Evolutionary conservation across 305 asterid species (phyloP).

Genomic region (Vinca major): DNA sequence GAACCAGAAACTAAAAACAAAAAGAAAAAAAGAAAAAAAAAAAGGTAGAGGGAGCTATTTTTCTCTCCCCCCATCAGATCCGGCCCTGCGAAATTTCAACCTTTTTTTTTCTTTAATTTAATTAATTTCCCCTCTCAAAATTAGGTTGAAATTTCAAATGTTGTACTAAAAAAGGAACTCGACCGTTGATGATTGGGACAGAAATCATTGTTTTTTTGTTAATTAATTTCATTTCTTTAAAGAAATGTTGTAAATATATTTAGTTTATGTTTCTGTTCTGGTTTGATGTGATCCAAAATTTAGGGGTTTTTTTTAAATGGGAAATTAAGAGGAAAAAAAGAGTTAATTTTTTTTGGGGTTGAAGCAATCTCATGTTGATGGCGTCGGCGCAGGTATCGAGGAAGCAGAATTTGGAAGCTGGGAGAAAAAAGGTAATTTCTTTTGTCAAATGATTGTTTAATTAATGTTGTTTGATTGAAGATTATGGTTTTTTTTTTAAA

Average conservation of each 20-base stretch:
- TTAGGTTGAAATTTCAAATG: conserved; percentile 2
- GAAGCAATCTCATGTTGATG: conserved; percentile 26
- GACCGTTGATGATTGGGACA: neutral
- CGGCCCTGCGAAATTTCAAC: conserved; percentile 1
- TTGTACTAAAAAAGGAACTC: neutral
- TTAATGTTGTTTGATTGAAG: neutral
- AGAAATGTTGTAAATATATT: neutral
- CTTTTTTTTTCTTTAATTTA: neutral
- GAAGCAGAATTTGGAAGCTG: conserved; percentile 91
- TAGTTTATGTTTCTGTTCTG: neutral
- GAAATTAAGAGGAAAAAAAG: neutral
- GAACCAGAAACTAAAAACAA: neutral
- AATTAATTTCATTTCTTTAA: neutral
- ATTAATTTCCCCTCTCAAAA: neutral
- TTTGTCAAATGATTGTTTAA: neutral
- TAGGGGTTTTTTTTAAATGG: neutral
- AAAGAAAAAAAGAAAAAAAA: neutral
- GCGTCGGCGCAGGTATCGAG: conserved; percentile 81
- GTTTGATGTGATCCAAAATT: neutral
- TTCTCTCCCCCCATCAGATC: conserved; percentile 4
- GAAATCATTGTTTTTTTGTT: no score
- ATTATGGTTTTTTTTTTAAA: no score
- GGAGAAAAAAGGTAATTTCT: conserved; percentile 55
- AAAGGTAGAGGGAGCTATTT: neutral
- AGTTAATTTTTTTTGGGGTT: neutral